Evolutionary conservation across 78 protist genomes (phyloP), one percentile per base, ranked within the genome.

Genomic region (Dictyostelium capitatum): DNA sequence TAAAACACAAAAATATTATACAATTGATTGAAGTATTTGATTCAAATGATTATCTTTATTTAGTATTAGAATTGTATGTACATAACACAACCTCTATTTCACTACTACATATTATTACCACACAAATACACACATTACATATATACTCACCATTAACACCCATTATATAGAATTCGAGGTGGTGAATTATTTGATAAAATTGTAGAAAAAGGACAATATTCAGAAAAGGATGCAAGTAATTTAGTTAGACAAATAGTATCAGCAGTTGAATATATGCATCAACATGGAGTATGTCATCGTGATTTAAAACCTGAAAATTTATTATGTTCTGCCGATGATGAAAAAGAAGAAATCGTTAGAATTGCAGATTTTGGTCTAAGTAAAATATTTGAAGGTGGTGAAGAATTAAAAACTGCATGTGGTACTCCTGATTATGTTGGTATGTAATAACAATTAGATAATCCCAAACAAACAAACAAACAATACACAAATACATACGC

Each of bases 171-270:
- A 43, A 90, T 95, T 57, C 50, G 89, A 19, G 99, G 99, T 6
- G 99, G 99, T 37, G 98, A 97, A 78, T 84, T 98, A 62, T 98
- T 96, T 43, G 97, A 97, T 75, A 74, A 82, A 43, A 97, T 98
- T 73, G 96, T 96, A 54, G 94, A 90, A 32, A 80, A 65, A 43
- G 96, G 97, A 28, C 87, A 87, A 14, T 97, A 97, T 74, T 73
- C 94, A 28, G 98, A 97, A 74, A 69, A 80, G 51, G 96, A 93
- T 46, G 96, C 96, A 20, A 69, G 90, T 51, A 74, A 81, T 69
- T 51, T 93, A 37, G 91, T 95, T n/a, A 62, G 89, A 64, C 97
- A 95, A 53, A 95, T 95, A 17, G 89, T 95, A 32, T 77, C 89
- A 11, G 97, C 97, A 0, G 97, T 95, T 5, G 92, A 80, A 53